Conservation (phyloP, 768 basidiomycete genomes). For the Lactarius hengduanensis region DNA sequence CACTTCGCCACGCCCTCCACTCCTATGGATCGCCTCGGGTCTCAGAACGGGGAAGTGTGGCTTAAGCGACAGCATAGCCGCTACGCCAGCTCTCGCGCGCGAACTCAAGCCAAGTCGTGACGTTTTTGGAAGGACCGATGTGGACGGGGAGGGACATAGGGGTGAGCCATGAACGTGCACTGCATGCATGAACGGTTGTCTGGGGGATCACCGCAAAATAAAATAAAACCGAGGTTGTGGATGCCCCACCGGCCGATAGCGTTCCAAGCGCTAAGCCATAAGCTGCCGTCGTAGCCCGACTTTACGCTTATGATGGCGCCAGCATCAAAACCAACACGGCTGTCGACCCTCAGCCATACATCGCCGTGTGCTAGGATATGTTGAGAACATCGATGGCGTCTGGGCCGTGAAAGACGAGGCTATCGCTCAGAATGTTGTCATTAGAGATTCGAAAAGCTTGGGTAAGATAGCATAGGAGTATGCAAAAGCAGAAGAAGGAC, state of each 20-base stretch:
- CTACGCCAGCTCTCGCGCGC: too few relatives aligned
- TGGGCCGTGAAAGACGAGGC: slow-evolving; percentile 58
- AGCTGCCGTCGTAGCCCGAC: slow-evolving; percentile 42
- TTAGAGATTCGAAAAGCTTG: slow-evolving; percentile 52
- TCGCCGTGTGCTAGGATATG: slow-evolving; percentile 53
- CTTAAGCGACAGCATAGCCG: too few relatives aligned
- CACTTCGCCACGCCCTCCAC: too few relatives aligned
- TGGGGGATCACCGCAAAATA: slow-evolving; percentile 37
- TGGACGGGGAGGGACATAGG: too few relatives aligned
- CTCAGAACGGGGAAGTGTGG: too few relatives aligned
- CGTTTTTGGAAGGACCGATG: too few relatives aligned
- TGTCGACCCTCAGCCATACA: slow-evolving; percentile 59
- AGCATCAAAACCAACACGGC: slow-evolving; percentile 64
- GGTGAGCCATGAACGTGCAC: slow-evolving; percentile 19
- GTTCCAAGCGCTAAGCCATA: slow-evolving; percentile 57
- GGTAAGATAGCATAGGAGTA: slow-evolving; percentile 58
- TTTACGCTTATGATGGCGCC: slow-evolving; percentile 59
- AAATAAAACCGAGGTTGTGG: slow-evolving; percentile 41
- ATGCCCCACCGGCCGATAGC: slow-evolving; percentile 68
- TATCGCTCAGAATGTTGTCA: slow-evolving; percentile 55
- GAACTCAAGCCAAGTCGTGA: too few relatives aligned
- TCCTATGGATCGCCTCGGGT: too few relatives aligned
- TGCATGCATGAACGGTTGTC: background rate
- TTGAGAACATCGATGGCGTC: slow-evolving; percentile 61
- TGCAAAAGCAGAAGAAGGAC: slow-evolving; percentile 50